Base-by-base conservation (phyloP, 2,329 filamentous ascomycete species). In the Cytospora schulzeri region DNA sequence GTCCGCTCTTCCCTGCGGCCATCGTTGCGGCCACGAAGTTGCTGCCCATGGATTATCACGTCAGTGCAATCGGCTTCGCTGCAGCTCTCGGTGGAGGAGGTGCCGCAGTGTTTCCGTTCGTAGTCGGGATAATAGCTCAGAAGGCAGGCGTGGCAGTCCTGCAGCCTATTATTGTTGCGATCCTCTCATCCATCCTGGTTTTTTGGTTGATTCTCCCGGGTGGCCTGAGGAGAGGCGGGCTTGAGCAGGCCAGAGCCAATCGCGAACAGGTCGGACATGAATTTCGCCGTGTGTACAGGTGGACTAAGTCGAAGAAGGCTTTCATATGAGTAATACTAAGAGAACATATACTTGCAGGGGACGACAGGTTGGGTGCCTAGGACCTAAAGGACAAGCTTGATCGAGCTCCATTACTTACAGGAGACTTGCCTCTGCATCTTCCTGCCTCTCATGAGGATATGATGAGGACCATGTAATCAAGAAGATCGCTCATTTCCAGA, bases 51-150 rank as follows among this genome's bases (percentile, higher is more conserved):
- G 83, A 91, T 66, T 79, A 92, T 29, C 92, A 96, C 71, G 90
- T 95, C 51, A 86, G 85, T n/a, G 87, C 88, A 0, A 91, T 96
- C 67, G 91, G 92, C 0, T 94, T 96, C 70, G 89, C 89, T 0
- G 87, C 90, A 0, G 91, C 91, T 0, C 87, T 94, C 73, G 92
- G 92, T 3, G 89, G 90, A 0, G 84, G 83, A 2, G 92, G 92
- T 0, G 91, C 88, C 1, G 88, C 90, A 1, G 71, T 88, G 19
- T 74, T 91, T 75, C 81, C 90, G 54, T 80, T 92, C 81, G 83
- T 84, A 0, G 85, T 91, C 0, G 90, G 89, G 3, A 88, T 87
- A 2, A 87, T 91, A 71, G 88, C 89, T 3, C 78, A 85, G 68
- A 78, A 74, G 52, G 81, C 78, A 64, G 85, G 86, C 0, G 85